These are phyloP conservation scores for Podochytrium sp. DNA, from an alignment of 192 early-diverging fungal genomes.

Conservation along the genomic window DNA sequence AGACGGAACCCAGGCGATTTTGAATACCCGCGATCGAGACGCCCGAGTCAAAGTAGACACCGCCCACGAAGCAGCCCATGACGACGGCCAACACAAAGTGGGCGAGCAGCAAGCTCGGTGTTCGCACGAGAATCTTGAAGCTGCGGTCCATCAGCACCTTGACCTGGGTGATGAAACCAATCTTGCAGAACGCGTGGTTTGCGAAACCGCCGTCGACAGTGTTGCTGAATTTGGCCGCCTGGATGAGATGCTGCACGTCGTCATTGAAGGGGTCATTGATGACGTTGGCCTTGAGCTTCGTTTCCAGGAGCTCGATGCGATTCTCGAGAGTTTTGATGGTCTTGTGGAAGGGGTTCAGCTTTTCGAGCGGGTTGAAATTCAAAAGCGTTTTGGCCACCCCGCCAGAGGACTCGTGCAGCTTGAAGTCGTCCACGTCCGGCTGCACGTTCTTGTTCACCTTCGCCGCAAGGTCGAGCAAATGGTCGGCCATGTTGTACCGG, in stretches of 20 bases:
- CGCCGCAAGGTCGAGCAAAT: slow-evolving; percentile 63
- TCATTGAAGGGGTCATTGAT: no score
- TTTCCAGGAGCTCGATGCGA: no score
- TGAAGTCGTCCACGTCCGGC: background rate
- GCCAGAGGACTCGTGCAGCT: background rate
- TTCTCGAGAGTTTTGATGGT: no score
- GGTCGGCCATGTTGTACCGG: slow-evolving; percentile 76
- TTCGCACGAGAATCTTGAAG: slow-evolving; percentile 47
- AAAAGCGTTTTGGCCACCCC: background rate
- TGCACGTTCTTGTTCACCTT: background rate
- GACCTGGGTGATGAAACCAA: slow-evolving; percentile 61
- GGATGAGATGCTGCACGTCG: no score
- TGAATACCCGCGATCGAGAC: slow-evolving; percentile 69
- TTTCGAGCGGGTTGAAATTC: background rate
- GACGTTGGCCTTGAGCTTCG: no score
- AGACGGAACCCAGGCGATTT: slow-evolving; percentile 72
- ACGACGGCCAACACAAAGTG: slow-evolving; percentile 59
- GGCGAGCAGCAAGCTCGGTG: slow-evolving; percentile 51
- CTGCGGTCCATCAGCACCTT: slow-evolving; percentile 48
- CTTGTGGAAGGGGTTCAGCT: slow-evolving; percentile 22
- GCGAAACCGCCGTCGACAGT: no score
- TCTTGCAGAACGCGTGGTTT: no score
- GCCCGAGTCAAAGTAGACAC: slow-evolving; percentile 65
- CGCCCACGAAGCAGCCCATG: slow-evolving; percentile 67
- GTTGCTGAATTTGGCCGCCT: no score